Evolutionary conservation across 129 eudicot genomes (phyloP).

Genomic region (Lactuca saligna): DNA sequence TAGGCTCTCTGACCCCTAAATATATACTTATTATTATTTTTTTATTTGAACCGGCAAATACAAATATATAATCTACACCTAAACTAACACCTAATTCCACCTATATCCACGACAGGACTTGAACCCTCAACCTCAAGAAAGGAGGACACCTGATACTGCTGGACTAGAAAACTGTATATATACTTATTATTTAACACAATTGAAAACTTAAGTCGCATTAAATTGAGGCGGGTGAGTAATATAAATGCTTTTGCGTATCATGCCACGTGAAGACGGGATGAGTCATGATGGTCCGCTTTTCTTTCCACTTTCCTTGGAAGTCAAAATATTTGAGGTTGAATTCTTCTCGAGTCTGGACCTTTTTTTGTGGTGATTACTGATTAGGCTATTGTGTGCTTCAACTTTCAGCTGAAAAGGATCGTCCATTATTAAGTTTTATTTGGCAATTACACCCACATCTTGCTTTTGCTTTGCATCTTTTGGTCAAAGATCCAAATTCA

Average conservation of each 20-base stretch:
- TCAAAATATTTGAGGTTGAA: not conserved
- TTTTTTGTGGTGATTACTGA: not conserved
- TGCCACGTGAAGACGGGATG: not conserved
- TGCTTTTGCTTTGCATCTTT: conserved; percentile 18
- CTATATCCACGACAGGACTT: too few relatives aligned
- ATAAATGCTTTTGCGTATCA: not conserved
- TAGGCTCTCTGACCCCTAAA: too few relatives aligned
- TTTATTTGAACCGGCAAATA: too few relatives aligned
- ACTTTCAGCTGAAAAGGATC: not conserved
- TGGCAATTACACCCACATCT: not conserved
- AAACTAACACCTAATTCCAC: too few relatives aligned
- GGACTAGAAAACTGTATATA: too few relatives aligned
- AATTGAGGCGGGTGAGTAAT: too few relatives aligned
- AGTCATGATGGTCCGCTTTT: not conserved
- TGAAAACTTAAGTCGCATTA: too few relatives aligned
- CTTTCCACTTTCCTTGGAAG: conserved; percentile 23
- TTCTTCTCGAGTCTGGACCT: not conserved
- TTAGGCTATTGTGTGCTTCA: not conserved
- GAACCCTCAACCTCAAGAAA: too few relatives aligned
- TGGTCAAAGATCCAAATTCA: conserved; percentile 18
- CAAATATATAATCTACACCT: too few relatives aligned
- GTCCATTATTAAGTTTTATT: not conserved
- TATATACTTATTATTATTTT: too few relatives aligned
- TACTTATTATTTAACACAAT: too few relatives aligned
- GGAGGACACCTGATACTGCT: too few relatives aligned